Evolutionary conservation across 352 stramenopile genomes (phyloP).

Genomic region (Poterioochromonas sp.): DNA sequence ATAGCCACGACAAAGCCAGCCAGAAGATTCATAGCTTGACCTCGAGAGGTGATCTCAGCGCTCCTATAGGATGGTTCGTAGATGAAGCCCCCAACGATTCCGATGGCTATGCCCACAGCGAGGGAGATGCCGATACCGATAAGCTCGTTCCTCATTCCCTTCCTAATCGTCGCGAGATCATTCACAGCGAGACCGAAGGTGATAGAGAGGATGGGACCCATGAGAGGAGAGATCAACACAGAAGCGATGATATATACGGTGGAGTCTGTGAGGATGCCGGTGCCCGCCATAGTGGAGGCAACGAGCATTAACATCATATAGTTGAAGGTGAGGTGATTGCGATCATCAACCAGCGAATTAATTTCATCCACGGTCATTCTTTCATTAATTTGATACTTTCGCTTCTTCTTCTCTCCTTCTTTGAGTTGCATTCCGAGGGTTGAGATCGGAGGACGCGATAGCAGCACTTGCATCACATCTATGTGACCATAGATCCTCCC

Average conservation of each 20-base stretch:
- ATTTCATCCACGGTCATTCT: slow-evolving; percentile 9
- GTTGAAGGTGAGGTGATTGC: slow-evolving; percentile 4
- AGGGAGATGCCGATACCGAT: slow-evolving; percentile 32
- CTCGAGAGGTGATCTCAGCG: not conserved
- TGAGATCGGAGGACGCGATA: not conserved
- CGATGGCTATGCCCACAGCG: not conserved
- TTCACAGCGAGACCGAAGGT: slow-evolving; percentile 46
- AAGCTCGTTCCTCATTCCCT: slow-evolving; percentile 40
- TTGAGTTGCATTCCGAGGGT: too few species aligned
- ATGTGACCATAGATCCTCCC: not conserved
- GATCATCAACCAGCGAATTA: not conserved
- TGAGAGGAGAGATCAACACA: slow-evolving; percentile 51
- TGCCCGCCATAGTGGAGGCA: not conserved
- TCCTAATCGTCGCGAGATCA: slow-evolving; percentile 24
- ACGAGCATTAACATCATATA: not conserved
- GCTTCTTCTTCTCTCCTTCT: slow-evolving; percentile 4
- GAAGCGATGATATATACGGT: slow-evolving; percentile 41
- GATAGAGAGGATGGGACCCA: slow-evolving; percentile 52
- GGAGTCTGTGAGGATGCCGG: not conserved
- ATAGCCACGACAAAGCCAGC: slow-evolving; percentile 55
- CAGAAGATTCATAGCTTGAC: slow-evolving; percentile 43
- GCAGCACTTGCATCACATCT: not conserved
- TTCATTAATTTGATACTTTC: not conserved
- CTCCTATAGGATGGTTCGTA: not conserved
- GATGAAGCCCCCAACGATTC: not conserved